Percentiles rank a stretch among this genome's conserved stretches.
phyloP scores from a whole-genome alignment of 495 filamentous ascomycete genomes.

The Diplogelasinospora grovesii region DNA sequence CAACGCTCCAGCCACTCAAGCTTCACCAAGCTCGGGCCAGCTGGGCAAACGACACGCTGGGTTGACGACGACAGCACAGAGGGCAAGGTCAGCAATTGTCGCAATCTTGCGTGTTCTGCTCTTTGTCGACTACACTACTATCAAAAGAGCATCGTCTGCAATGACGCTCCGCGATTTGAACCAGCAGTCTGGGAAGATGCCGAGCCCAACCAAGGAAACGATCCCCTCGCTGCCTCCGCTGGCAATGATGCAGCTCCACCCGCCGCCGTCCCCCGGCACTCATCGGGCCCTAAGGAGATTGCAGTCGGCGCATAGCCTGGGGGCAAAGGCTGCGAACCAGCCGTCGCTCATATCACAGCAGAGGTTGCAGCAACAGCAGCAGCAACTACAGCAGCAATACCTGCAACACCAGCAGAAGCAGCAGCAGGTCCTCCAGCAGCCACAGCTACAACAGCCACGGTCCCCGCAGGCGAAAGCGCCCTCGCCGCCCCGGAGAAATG shows the following conservation, averaged over 20 bases:
- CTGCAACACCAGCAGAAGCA: slow-evolving; percentile 18
- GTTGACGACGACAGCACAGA: not conserved
- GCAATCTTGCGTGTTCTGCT: not conserved
- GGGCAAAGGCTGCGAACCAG: slow-evolving; percentile 32
- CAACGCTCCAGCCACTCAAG: not conserved
- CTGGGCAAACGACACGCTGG: slow-evolving; percentile 8
- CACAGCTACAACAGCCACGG: slow-evolving; percentile 12
- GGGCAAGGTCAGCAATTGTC: not conserved
- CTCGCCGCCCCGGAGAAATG: slow-evolving; percentile 24
- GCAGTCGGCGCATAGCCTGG: slow-evolving; percentile 51
- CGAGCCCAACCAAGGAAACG: slow-evolving; percentile 31
- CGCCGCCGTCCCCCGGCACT: slow-evolving; percentile 23
- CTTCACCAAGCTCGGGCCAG: slow-evolving; percentile 8
- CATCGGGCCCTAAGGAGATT: slow-evolving; percentile 48
- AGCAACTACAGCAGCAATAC: slow-evolving; percentile 20
- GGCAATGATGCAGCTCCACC: slow-evolving; percentile 23
- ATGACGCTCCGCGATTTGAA: slow-evolving; percentile 20
- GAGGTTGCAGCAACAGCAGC: slow-evolving; percentile 27
- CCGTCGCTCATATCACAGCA: slow-evolving; percentile 51
- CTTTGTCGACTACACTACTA: not conserved
- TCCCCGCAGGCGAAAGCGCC: not conserved
- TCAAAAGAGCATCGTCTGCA: not conserved
- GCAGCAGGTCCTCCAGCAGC: slow-evolving; percentile 2
- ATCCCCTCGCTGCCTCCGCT: slow-evolving; percentile 11
- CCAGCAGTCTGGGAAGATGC: slow-evolving; percentile 25